Base-by-base conservation (phyloP, 352 stramenopile genomes). In the Globisporangium splendens region DNA sequence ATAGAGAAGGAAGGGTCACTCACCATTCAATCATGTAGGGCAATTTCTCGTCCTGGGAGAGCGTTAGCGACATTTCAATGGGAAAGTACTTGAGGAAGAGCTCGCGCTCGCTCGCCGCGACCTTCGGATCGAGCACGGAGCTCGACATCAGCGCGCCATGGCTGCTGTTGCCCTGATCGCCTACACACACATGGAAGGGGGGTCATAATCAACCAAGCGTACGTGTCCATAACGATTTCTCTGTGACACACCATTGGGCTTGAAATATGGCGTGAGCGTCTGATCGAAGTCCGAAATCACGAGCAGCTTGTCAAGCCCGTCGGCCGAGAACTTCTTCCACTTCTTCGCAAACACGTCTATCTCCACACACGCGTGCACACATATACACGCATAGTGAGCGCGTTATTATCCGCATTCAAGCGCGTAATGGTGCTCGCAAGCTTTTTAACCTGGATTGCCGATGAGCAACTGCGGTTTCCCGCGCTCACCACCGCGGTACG, bases 211-310 rank as follows among this genome's bases (percentile, higher is more conserved):
- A 46, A 24, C 38, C 18, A 14, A 24, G 49, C 11, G 49, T 24
- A 21, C 12, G n/a, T 6, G 10, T 6, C 14, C 14, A 24, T 43
- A 41, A 24, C 8, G 13, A 13, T 43, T 15, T 17, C 21, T 54
- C 42, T 3, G 20, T 15, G 7, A 67, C 53, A 8, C 44, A 79
- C 73, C 68, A n/a, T 65, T 71, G 21, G 69, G 63, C 35, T 81
- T 87, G 65, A 75, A 88, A 21, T 79, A 79, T 10, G 80, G 77
- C 38, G 83, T 91, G 51, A 93, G 69, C 41, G 84, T 93, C 21
- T 90, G 85, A 64, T 93, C 84, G 64, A 93, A 93, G 59, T 93
- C 84, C 1, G 84, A 70, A 55, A 93, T 93, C 54, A 93, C 77
- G 38, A 93, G 63, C 24, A 93, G 75, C 56, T 86, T 77, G 55